Percentiles rank a stretch among this genome's conserved stretches.
These are phyloP conservation scores for Tulasnella sp. DNA, from an alignment of 768 basidiomycete genomes.

Conservation along the genomic window DNA sequence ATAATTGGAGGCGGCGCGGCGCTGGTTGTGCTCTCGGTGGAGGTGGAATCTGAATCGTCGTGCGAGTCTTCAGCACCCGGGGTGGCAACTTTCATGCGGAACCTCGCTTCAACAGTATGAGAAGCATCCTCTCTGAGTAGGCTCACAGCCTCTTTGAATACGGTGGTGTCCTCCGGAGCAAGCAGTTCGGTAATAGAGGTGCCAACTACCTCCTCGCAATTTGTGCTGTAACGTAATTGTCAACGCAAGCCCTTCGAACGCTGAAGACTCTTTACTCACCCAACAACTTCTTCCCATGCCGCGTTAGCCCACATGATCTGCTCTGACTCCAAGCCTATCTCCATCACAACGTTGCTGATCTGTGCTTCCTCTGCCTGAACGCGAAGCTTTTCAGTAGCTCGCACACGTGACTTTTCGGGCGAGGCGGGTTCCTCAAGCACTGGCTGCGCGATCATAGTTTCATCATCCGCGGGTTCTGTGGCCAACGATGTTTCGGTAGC, in stretches of 20 bases:
- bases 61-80: constrained; percentile 50
- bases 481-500: not conserved
- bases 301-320: constrained; percentile 95
- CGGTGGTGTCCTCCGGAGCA: constrained; percentile 69
- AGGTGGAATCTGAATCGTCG: constrained; percentile 38
- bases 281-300: constrained; percentile 88
- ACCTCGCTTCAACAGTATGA: constrained; percentile 88
- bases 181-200: constrained; percentile 79
- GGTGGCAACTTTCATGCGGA: constrained; percentile 70
- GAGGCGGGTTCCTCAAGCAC: not conserved
- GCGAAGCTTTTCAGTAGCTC: constrained; percentile 82
- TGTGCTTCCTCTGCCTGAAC: constrained; percentile 92
- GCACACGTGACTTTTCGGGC: constrained; percentile 47
- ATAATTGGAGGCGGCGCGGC: constrained; percentile 13
- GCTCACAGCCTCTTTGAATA: constrained; percentile 83
- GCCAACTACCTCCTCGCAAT: constrained; percentile 73
- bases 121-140: constrained; percentile 86
- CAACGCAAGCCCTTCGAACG: constrained; percentile 30
- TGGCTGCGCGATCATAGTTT: not conserved
- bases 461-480: not conserved
- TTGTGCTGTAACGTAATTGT: constrained; percentile 51
- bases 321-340: constrained; percentile 89
- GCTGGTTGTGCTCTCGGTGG: constrained; percentile 28
- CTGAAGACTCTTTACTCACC: constrained; percentile 50
- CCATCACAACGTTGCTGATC: constrained; percentile 93